Base-by-base conservation (phyloP, 2,329 filamentous ascomycete species). In the Botryosphaeria dothidea region DNA sequence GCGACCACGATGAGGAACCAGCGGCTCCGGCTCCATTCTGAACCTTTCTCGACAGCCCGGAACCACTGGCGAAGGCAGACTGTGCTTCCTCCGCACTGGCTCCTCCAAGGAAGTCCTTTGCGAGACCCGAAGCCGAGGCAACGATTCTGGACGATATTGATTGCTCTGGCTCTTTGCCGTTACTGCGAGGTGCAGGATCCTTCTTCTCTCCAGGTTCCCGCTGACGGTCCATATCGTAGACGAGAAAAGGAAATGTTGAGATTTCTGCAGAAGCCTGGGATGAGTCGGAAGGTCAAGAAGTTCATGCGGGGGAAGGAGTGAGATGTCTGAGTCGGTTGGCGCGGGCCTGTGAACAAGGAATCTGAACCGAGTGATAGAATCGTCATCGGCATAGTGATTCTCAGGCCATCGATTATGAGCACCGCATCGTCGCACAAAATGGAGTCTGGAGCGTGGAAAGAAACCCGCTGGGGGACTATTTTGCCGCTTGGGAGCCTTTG, bases 91-190 rank as follows among this genome's bases (percentile, higher is more conserved):
- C 62, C 3, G 66, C 64, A 29, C 64, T 63, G n/a, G 62, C 58
- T 25, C 48, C 49, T 19, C 66, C 66, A 17, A 67, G 41, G 4
- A 64, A 19, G 38, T 67, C 62, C 27, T 51, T 66, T n/a, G 67
- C 67, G 23, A 70, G 62, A 17, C 62, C 64, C 8, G 68, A 65
- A 29, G 69, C 66, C 13, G 68, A 69, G 11, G 66, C 52, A 23
- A 64, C 58, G 27, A 70, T 67, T 54, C 66, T 65, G 41, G 69
- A 69, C 27, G 67, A 52, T 19, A 70, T 51, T 1, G 66, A 65
- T 13, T 56, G 43, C 45, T 64, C 56, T 49, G 61, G 43, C 45
- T 64, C 56, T 57, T 66, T 66, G 29, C 64, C 64, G 41, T 66
- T 67, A 19, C 66, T 38, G 36, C 48, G 25, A 43, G 63, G 45